phyloP scores from a whole-genome alignment of 116 monocot genomes.

The Phalaenopsis hybrid region DNA sequence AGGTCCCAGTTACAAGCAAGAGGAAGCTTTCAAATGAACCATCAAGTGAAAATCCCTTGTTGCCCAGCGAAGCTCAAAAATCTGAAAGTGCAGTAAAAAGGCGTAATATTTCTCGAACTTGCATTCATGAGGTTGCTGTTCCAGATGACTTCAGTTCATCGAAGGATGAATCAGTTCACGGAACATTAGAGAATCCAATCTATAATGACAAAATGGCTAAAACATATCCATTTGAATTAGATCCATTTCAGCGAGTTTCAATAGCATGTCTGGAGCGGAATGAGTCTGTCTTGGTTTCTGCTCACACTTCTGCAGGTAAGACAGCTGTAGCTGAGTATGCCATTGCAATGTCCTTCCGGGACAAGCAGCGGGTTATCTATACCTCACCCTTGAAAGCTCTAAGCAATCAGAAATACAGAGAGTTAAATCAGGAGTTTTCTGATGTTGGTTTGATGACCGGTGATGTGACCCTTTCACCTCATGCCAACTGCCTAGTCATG shows the following conservation, averaged over 20 bases:
- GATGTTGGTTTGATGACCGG: conserved; percentile 99
- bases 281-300: conserved; percentile 88
- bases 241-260: conserved; percentile 80
- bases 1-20: conserved; percentile 20
- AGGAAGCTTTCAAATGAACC: conserved; percentile 29
- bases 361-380: conserved; percentile 91
- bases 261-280: conserved; percentile 83
- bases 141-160: conserved; percentile 49
- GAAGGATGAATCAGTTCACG: conserved; percentile 48
- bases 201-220: conserved; percentile 79
- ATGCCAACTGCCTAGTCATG: conserved; percentile 96
- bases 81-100: conserved; percentile 29
- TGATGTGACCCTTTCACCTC: conserved; percentile 85
- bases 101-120: conserved; percentile 54
- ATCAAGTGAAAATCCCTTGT: not conserved
- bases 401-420: conserved; percentile 97
- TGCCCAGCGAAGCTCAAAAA: not conserved
- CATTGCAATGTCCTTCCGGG: conserved; percentile 89
- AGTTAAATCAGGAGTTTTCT: conserved; percentile 86
- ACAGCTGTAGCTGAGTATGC: conserved; percentile 91
- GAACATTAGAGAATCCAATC: conserved; percentile 61
- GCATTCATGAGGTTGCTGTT: conserved; percentile 93
- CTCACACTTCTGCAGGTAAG: conserved; percentile 93
- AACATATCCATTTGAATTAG: conserved; percentile 70
- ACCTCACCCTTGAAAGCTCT: conserved; percentile 96